These are phyloP conservation scores for Juncus effusus DNA, from an alignment of 176 grass and related monocot species.

Conservation along the genomic window DNA sequence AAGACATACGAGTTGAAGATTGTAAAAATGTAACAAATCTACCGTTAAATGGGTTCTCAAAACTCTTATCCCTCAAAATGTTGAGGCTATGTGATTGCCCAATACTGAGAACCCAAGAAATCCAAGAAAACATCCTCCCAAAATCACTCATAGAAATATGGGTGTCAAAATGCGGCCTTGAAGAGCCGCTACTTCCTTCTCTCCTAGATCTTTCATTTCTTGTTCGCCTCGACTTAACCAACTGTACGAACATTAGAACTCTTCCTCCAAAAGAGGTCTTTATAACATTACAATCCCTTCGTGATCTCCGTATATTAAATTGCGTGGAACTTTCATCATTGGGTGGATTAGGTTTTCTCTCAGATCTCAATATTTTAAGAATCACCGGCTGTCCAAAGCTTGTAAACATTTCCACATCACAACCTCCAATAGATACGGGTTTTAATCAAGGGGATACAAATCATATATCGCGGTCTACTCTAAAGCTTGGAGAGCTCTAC, in stretches of 20 bases:
- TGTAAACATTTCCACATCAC: neutral
- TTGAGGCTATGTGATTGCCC: conserved; percentile 20
- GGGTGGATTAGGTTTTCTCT: conserved; percentile 22
- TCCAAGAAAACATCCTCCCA: neutral
- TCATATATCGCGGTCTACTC: neutral
- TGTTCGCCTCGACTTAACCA: neutral
- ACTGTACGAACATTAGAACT: conserved; percentile 9
- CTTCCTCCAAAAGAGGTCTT: conserved; percentile 32
- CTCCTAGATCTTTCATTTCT: conserved; percentile 5
- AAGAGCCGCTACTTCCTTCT: conserved; percentile 3
- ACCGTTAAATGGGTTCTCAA: conserved; percentile 13
- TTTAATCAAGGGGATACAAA: neutral
- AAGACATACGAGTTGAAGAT: conserved; percentile 5
- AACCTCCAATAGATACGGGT: neutral
- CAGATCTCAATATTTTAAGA: conserved; percentile 14
- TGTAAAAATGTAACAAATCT: conserved; percentile 20
- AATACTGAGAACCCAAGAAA: neutral
- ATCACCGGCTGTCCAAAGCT: conserved; percentile 22
- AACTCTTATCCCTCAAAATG: neutral
- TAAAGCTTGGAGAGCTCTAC: conserved; percentile 17
- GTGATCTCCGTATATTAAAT: neutral
- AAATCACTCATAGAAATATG: conserved; percentile 20
- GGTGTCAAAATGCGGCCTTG: neutral
- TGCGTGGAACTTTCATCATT: conserved; percentile 22
- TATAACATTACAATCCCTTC: conserved; percentile 7